Conservation (phyloP, 1,139 yeast genomes). For the Kodamaea anthophila region DNA sequence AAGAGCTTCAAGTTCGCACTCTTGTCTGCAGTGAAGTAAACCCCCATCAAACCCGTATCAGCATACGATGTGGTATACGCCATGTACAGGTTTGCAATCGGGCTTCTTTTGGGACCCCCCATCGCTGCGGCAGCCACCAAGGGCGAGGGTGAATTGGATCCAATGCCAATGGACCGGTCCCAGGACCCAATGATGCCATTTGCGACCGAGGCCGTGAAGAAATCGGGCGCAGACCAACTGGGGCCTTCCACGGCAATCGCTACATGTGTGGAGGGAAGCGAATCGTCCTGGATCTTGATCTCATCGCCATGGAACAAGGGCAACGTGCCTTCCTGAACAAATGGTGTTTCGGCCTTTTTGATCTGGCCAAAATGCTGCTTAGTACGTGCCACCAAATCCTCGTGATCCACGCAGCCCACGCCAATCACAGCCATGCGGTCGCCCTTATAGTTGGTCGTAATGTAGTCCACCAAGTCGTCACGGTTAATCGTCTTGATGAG, state of each 20-base stretch:
- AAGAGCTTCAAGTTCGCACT: slow-evolving; percentile 59
- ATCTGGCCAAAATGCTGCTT: slow-evolving; percentile 72
- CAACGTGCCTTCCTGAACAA: slow-evolving; percentile 67
- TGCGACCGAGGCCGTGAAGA: slow-evolving; percentile 90
- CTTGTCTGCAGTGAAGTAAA: slow-evolving; percentile 80
- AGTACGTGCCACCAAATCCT: slow-evolving; percentile 71
- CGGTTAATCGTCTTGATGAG: slow-evolving; percentile 77
- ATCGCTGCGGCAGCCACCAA: slow-evolving; percentile 73
- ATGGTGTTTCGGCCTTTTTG: slow-evolving; percentile 55
- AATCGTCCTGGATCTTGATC: slow-evolving; percentile 71
- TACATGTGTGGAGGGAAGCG: slow-evolving; percentile 84
- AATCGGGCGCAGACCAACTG: slow-evolving; percentile 94
- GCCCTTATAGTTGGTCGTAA: slow-evolving; percentile 82
- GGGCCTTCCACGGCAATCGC: slow-evolving; percentile 98
- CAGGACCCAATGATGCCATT: slow-evolving; percentile 96
- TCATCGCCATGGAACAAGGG: slow-evolving; percentile 87
- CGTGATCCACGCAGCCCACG: slow-evolving; percentile 90
- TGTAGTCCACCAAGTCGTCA: slow-evolving; percentile 71
- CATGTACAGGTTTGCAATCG: slow-evolving; percentile 89
- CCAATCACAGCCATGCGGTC: slow-evolving; percentile 98
- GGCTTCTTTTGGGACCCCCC: slow-evolving; percentile 43
- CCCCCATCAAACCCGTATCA: slow-evolving; percentile 97
- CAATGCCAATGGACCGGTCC: slow-evolving; percentile 88
- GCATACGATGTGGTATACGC: slow-evolving; percentile 96
- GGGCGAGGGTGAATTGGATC: slow-evolving; percentile 68